A percentile compares a stretch with the other conserved stretches of the same genome.
These are phyloP conservation scores for Saitozyma sp. DNA, from an alignment of 768 basidiomycete genomes.

Conservation along the genomic window DNA sequence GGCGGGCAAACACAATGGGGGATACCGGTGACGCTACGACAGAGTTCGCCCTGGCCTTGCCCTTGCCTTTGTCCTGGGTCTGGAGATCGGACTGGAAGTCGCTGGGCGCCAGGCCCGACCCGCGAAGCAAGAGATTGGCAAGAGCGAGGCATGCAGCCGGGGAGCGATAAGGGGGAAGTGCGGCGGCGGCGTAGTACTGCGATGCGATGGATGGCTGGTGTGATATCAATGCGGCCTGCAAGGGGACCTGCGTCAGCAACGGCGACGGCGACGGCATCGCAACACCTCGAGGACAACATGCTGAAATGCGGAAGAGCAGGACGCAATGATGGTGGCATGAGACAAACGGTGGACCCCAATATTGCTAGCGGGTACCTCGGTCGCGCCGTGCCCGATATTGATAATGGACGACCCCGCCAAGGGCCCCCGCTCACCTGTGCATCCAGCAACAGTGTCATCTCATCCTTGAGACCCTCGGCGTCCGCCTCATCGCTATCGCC, in stretches of 20 bases:
- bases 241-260: neutral
- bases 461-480: neutral
- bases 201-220: slow-evolving; percentile 36
- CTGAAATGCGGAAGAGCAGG: no score
- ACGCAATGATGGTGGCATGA: neutral
- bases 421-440: neutral
- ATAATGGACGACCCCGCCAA: neutral
- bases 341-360: neutral
- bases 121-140: slow-evolving; percentile 36
- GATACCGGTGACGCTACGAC: neutral
- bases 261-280: neutral
- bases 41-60: neutral
- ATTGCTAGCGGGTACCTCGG: neutral
- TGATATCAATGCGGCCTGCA: slow-evolving; percentile 38
- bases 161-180: slow-evolving; percentile 38
- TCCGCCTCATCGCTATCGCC: slow-evolving; percentile 17
- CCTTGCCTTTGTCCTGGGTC: neutral
- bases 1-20: neutral
- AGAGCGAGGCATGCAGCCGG: slow-evolving; percentile 37
- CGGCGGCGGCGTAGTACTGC: slow-evolving; percentile 33
- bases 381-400: neutral
- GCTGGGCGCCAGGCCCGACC: slow-evolving; percentile 22
- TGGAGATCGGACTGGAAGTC: neutral
- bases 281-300: neutral
- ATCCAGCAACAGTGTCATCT: neutral